Conservation (phyloP, 139 green algal species). For the Nannochloris sp. region DNA sequence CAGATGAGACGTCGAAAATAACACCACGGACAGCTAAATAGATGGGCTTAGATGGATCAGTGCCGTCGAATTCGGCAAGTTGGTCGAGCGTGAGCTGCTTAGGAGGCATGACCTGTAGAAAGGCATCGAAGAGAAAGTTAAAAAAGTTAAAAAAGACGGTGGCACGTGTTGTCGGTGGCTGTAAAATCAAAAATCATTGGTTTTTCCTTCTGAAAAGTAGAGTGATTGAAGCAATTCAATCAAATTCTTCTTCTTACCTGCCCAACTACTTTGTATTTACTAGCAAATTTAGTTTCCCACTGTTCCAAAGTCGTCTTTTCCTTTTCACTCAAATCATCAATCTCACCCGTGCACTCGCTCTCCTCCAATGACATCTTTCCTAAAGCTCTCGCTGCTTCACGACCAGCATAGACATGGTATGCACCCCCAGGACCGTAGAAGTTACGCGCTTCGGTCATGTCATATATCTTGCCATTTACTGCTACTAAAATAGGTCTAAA, state of each 20-base stretch:
- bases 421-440: constrained; percentile 58
- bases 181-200: not conserved
- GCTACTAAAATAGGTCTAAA: constrained; percentile 57
- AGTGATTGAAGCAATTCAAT: no score
- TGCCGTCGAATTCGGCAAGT: constrained; percentile 56
- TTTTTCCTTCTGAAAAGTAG: not conserved
- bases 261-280: constrained; percentile 49
- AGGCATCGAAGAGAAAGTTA: not conserved
- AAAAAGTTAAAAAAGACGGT: not conserved
- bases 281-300: constrained; percentile 40
- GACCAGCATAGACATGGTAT: constrained; percentile 49
- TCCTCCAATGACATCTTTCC: constrained; percentile 34
- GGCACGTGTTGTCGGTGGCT: not conserved
- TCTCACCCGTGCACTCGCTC: constrained; percentile 33
- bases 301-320: constrained; percentile 38
- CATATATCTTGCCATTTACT: constrained; percentile 57
- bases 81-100: constrained; percentile 48
- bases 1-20: constrained; percentile 68
- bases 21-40: constrained; percentile 59
- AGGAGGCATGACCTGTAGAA: constrained; percentile 48
- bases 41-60: constrained; percentile 47
- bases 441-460: constrained; percentile 52
- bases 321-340: constrained; percentile 29
- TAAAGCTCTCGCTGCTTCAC: constrained; percentile 52
- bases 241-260: constrained; percentile 22